Evolutionary conservation across 805 yeast genomes (phyloP).

Genomic region (Starmera amethionina): DNA sequence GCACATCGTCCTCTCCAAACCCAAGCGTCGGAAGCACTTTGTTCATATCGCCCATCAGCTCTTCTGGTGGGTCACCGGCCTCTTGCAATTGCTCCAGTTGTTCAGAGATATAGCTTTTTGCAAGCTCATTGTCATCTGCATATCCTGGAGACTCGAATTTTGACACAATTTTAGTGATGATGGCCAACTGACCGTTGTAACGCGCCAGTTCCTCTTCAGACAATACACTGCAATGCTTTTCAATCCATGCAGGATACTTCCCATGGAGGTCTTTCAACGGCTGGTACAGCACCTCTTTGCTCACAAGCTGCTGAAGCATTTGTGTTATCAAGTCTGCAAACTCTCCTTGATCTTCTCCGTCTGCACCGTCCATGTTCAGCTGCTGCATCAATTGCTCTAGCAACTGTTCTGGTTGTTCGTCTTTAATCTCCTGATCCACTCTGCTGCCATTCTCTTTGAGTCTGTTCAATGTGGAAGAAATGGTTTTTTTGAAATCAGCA

Average conservation of each 20-base stretch:
- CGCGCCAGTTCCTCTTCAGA: conserved; percentile 34
- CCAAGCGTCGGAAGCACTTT: conserved; percentile 33
- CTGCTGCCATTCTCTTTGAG: conserved; percentile 66
- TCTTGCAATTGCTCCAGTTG: conserved; percentile 63
- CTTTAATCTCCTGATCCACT: conserved; percentile 49
- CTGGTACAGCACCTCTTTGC: conserved; percentile 79
- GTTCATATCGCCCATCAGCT: conserved; percentile 50
- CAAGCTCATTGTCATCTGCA: conserved; percentile 32
- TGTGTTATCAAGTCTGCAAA: conserved; percentile 55
- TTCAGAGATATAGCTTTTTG: conserved; percentile 41
- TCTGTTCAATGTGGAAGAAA: conserved; percentile 71
- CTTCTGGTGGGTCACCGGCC: conserved; percentile 74
- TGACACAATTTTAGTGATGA: conserved; percentile 50
- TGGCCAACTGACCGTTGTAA: conserved; percentile 51
- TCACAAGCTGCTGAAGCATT: conserved; percentile 72
- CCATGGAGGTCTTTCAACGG: conserved; percentile 74
- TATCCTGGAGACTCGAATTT: conserved; percentile 61
- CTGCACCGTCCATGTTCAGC: conserved; percentile 35
- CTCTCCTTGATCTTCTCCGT: conserved; percentile 33
- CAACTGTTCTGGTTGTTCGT: conserved; percentile 42
- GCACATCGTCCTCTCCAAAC: conserved; percentile 42
- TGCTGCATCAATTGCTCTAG: conserved; percentile 59
- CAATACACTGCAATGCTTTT: conserved; percentile 34
- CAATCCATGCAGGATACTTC: conserved; percentile 67
- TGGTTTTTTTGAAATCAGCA: conserved; percentile 57